A percentile compares a stretch with the other conserved stretches of the same genome.
These are phyloP conservation scores for Lentinula lateritia DNA, from an alignment of 768 basidiomycete genomes.

Conservation along the genomic window DNA sequence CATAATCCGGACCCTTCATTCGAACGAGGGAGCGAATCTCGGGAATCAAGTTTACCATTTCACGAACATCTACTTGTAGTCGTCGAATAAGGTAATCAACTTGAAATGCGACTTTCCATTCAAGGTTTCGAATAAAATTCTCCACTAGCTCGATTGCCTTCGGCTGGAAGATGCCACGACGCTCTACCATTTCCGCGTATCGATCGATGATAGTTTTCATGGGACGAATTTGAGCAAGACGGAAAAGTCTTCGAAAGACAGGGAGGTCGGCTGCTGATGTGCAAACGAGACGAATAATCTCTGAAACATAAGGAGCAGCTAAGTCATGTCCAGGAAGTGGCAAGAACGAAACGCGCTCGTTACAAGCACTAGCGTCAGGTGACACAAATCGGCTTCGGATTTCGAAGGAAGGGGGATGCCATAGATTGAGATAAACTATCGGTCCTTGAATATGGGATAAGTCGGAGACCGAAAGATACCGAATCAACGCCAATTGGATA, in stretches of 20 bases:
- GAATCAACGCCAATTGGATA: conserved; percentile 32
- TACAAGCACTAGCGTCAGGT: background rate
- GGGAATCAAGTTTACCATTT: conserved; percentile 31
- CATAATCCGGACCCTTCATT: background rate
- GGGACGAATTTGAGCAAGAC: conserved; percentile 22
- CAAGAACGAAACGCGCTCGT: background rate
- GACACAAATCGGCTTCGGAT: background rate
- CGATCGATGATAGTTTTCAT: conserved; percentile 26
- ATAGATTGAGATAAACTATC: conserved; percentile 38
- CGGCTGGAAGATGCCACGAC: conserved; percentile 39
- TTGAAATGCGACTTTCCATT: conserved; percentile 58
- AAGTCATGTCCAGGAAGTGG: conserved; percentile 20
- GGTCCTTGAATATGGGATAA: conserved; percentile 10
- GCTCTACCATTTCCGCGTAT: conserved; percentile 32
- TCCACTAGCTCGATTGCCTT: conserved; percentile 23
- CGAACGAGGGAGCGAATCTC: background rate
- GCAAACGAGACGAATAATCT: conserved; percentile 38
- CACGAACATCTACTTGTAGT: conserved; percentile 40
- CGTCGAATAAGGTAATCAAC: conserved; percentile 39
- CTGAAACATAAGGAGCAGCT: conserved; percentile 45
- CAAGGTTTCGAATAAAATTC: conserved; percentile 26
- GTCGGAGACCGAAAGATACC: conserved; percentile 24
- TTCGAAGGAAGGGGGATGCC: conserved; percentile 32
- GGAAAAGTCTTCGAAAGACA: conserved; percentile 32
- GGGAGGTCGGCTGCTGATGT: conserved; percentile 22